Evolutionary conservation across 1,284 basidiomycete genomes (phyloP), one percentile per base, ranked within the genome.

Genomic region (Malassezia sp.): DNA sequence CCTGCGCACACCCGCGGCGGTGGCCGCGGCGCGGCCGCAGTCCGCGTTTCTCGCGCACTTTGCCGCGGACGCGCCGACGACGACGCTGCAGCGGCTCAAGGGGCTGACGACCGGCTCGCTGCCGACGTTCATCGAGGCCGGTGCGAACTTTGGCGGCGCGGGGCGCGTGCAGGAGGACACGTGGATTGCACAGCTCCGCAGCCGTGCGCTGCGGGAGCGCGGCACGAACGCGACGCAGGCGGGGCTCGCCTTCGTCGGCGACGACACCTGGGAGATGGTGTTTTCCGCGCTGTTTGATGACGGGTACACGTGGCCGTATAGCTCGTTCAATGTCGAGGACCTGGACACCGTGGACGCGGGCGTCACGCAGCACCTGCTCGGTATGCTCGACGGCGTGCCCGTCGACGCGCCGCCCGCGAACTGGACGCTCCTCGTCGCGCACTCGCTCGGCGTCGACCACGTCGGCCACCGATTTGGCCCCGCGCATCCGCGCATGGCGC

Each of bases 291-390:
- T 79, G 1, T 88, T 95, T 56, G 75, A 78, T 33, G 64, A 32
- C 3, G 81, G 83, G 54, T 79, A 83, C 73, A 76, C 80, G 1
- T 83, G 80, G 68, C 82, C 88, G 0, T 96, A 82, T 68, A 89
- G 95, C 71, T 95, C 88, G 1, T 97, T 99, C 78, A 91, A 97
- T 71, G 91, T 99, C 49, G 91, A 96, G 71, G 93, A 97, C 67
- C 76, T 97, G 14, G 87, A 97, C 65, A 85, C 86, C 0, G 93
- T 97, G 28, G 93, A 97, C 64, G 76, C 83, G 40, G 90, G 91
- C 8, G 89, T 97, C 45, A 80, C 83, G 32, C 62, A 73, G 11
- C 80, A 87, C 61, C 76, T 97, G n/a, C 80, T 88, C 56, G 84
- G 85, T 0, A 78, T 90, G 11, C 75, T 96, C 5, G 79, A 33